These are phyloP conservation scores for Populus ilicifolia DNA, from an alignment of 345 rosid species.

Conservation along the genomic window DNA sequence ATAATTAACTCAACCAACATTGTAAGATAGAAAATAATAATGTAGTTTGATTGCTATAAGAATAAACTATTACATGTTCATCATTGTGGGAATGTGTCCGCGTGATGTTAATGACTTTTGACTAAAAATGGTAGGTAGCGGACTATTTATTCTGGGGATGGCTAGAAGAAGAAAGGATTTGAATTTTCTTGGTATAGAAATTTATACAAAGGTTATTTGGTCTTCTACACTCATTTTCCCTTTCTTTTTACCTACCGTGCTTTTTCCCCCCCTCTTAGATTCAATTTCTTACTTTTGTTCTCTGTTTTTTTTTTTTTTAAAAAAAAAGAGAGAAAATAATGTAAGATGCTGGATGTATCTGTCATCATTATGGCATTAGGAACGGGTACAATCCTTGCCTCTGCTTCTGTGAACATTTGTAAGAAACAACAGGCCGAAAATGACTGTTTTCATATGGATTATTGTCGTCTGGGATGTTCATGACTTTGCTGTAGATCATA, in stretches of 20 bases:
- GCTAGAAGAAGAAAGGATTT: constrained; percentile 45
- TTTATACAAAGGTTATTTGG: constrained; percentile 49
- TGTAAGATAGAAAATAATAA: no score
- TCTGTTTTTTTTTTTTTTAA: not conserved
- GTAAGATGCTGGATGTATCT: constrained; percentile 40
- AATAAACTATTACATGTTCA: not conserved
- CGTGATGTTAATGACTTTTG: not conserved
- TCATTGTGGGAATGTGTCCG: not conserved
- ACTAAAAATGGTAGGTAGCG: constrained; percentile 45
- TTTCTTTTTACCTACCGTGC: not conserved
- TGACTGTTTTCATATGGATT: not conserved
- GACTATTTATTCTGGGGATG: constrained; percentile 59
- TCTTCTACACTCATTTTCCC: not conserved
- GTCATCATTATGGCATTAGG: constrained; percentile 37
- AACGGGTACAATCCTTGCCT: constrained; percentile 42
- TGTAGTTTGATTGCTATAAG: no score
- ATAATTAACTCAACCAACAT: no score
- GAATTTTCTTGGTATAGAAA: constrained; percentile 69
- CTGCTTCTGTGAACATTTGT: not conserved
- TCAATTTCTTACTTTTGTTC: not conserved
- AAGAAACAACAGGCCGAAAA: not conserved
- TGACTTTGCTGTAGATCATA: not conserved
- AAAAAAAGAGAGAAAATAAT: constrained; percentile 31
- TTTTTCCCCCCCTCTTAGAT: not conserved
- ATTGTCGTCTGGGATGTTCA: not conserved